Evolutionary conservation across 2,329 filamentous ascomycete species (phyloP).

Genomic region (Paracoccidioides lutzii): DNA sequence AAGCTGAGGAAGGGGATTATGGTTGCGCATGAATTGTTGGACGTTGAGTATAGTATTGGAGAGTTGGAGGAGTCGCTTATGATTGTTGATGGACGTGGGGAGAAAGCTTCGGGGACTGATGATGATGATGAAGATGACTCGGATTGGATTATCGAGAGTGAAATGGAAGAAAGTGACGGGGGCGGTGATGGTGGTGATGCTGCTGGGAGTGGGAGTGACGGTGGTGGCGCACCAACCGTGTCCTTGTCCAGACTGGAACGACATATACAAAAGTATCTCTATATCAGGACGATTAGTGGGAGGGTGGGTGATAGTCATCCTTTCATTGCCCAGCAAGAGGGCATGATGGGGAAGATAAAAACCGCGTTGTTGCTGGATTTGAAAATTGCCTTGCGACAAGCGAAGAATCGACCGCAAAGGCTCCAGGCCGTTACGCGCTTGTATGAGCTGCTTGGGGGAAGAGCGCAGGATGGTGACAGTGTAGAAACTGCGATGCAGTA

Average conservation of each 20-base stretch:
- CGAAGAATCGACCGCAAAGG: conserved; percentile 27
- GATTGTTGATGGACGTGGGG: conserved; percentile 40
- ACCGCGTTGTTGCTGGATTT: conserved; percentile 54
- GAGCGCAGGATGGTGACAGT: conserved; percentile 35
- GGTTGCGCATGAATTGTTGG: conserved; percentile 38
- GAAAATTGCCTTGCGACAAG: conserved; percentile 48
- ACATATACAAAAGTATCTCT: conserved; percentile 46
- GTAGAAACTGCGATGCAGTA: conserved; percentile 42
- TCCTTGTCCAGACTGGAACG: conserved; percentile 38
- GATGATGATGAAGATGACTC: conserved; percentile 19
- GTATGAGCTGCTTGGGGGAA: conserved; percentile 50
- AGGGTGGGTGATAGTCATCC: conserved; percentile 47
- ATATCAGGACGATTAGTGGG: conserved; percentile 40
- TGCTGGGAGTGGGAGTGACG: conserved; percentile 19
- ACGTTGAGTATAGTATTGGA: conserved; percentile 34
- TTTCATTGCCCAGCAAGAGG: conserved; percentile 46
- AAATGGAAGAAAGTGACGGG: not conserved
- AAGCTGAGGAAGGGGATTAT: conserved; percentile 52
- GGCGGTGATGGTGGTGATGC: not conserved
- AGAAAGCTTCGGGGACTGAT: conserved; percentile 18
- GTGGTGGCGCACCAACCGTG: conserved; percentile 15
- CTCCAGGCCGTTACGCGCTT: conserved; percentile 46
- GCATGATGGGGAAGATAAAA: conserved; percentile 44
- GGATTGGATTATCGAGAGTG: conserved; percentile 12
- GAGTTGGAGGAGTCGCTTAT: conserved; percentile 58